Conservation (phyloP, 2,329 filamentous ascomycete species). For the Fusarium drepaniforme region DNA sequence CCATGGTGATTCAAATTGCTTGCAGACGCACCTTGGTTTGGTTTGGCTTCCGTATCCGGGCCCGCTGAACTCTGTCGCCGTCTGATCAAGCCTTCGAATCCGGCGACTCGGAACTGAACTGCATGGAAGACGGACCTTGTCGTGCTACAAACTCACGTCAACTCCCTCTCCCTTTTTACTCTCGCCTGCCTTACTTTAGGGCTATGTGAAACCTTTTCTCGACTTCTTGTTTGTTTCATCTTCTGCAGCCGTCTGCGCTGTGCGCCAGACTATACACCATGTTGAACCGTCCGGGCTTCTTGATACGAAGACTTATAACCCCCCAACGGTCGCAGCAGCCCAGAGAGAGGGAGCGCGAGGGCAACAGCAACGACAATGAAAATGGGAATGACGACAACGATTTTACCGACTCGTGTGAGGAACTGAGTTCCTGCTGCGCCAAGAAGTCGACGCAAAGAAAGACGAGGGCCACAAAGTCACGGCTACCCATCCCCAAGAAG, state of each 20-base stretch:
- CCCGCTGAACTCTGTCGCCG: slow-evolving; percentile 30
- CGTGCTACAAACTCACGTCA: slow-evolving; percentile 34
- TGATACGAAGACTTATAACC: slow-evolving; percentile 42
- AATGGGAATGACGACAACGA: slow-evolving; percentile 28
- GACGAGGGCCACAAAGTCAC: slow-evolving; percentile 33
- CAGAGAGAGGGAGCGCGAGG: background rate
- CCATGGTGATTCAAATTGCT: slow-evolving; percentile 16
- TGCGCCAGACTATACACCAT: slow-evolving; percentile 30
- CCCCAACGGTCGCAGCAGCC: slow-evolving; percentile 27
- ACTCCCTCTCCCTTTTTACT: slow-evolving; percentile 8
- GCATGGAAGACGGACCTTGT: slow-evolving; percentile 11
- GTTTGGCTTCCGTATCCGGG: slow-evolving; percentile 29
- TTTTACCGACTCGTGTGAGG: slow-evolving; percentile 31
- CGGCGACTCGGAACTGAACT: slow-evolving; percentile 30
- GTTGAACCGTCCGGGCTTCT: slow-evolving; percentile 35
- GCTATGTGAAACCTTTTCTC: slow-evolving; percentile 37
- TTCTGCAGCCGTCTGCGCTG: slow-evolving; percentile 24
- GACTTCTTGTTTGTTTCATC: slow-evolving; percentile 19
- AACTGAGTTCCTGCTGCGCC: slow-evolving; percentile 32
- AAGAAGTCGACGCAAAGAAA: slow-evolving; percentile 32
- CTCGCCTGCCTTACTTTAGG: slow-evolving; percentile 7
- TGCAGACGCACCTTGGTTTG: slow-evolving; percentile 31
- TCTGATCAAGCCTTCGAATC: slow-evolving; percentile 33
- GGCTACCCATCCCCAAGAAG: slow-evolving; percentile 38
- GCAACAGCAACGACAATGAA: background rate